Base-by-base conservation (phyloP, 768 basidiomycete genomes). In the Tubosaeta brunneosetosa region DNA sequence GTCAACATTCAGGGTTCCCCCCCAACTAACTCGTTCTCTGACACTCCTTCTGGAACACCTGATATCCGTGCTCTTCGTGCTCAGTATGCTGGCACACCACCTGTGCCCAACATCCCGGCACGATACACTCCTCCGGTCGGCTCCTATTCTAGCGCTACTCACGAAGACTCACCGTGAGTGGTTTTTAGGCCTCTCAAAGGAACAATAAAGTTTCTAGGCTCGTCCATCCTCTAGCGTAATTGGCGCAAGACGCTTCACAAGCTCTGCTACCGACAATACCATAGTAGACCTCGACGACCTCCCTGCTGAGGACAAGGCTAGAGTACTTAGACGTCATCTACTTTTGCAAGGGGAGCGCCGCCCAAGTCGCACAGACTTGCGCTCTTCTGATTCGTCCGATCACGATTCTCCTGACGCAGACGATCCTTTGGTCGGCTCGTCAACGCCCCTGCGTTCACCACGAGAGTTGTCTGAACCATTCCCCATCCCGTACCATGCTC, bases 401-500 rank as follows among this genome's bases (percentile, higher is more conserved):
- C 61, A 56, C 10, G 69, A 60, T 26, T n/a, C 41, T 14, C 56
- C 52, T 11, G 49, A 55, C 32, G 4, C 22, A 40, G 59, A 62
- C 13, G 64, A 26, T 5, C 51, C 67, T 13, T 60, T 66, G 27
- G 59, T 54, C 8, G 61, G 52, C 16, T 61, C 66, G 6, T 66
- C 65, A 2, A 55, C 60, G 0, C 73, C 61, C 33, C 65, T 55
- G 58, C 70, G 50, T 40, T 49, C 16, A 60, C 59, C 62, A 8
- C 60, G 56, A 62, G 80, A 85, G 49, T 77, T 80, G 32, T 73
- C 80, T 0, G 89, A 91, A 49, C 71, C 82, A 1, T 97, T 95
- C 62, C 86, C 91, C n/a, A 85, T 95, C 41, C 88, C 88, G 1
- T 95, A 91, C 65, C 76, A 91, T 69, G 85, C 88, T 4, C 85